Evolutionary conservation across 306 rosid genomes (phyloP), one percentile per base, ranked within the genome.

Genomic region (Acacia acuminata): DNA sequence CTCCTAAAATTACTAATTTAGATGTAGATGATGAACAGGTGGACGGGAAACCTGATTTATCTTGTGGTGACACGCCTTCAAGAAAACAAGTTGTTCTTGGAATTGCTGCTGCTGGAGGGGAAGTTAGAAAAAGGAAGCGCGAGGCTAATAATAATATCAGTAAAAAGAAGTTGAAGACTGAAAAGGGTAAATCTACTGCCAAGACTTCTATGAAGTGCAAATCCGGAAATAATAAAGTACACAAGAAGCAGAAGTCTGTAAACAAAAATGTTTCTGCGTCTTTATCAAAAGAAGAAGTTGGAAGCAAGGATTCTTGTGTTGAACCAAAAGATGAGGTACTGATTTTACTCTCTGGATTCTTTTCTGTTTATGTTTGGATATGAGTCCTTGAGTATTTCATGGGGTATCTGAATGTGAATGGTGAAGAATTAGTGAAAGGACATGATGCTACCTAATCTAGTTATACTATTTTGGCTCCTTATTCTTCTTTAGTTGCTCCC

Each of bases 301-400:
- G 85, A 87, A 85, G 48, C 72, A 94, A 88, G 89, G 87, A 67
- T 71, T 86, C 89, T 71, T 84, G 84, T 86, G 85, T 73, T 40
- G 90, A 85, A 85, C 76, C 80, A 73, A 89, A 91, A 88, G 91
- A 84, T 61, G 91, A 96, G 99, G 99, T 96, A 88, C 83, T 55
- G 43, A 68, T 65, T 79, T 66, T 67, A 42, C 86, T 53, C 72
- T 70, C 45, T 53, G 30, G 30, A 63, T 20, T 13, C 24, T 55
- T 75, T 2, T 38, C 16, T 70, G 24, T 7, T 5, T 75, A 24
- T 74, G 78, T 74, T 19, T 53, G 58, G 66, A 53, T 36, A 10
- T 73, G 50, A 53, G 11, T 12, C 48, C 43, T 5, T 56, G 34
- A 73, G 27, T 12, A 19, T 30, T 10, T 74, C 42, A 34, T 25